phyloP scores from a whole-genome alignment of 2,329 filamentous ascomycete genomes.

The Ascochyta pisi region DNA sequence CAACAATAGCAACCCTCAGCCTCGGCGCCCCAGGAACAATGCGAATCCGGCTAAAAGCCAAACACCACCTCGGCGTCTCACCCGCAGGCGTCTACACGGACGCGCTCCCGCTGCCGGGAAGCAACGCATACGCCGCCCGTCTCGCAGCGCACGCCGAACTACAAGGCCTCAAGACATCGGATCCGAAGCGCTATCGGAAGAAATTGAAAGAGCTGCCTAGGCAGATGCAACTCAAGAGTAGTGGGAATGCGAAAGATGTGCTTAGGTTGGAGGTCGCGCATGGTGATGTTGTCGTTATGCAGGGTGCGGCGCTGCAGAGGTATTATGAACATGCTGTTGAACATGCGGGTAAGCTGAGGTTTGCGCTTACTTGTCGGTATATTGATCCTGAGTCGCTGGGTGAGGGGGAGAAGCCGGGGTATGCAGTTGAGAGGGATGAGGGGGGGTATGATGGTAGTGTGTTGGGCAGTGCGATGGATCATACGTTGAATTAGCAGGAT shows the following conservation, averaged over 20 bases:
- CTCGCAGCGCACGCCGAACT: constrained; percentile 38
- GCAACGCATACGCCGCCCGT: constrained; percentile 45
- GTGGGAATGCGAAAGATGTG: constrained; percentile 41
- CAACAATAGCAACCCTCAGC: constrained; percentile 66
- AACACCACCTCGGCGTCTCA: constrained; percentile 52
- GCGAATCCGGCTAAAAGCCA: constrained; percentile 63
- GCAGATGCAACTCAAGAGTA: constrained; percentile 46
- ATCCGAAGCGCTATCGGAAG: constrained; percentile 30
- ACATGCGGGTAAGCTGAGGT: constrained; percentile 59
- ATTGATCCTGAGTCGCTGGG: constrained; percentile 55
- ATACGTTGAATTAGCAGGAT: too few species aligned
- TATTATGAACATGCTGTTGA: constrained; percentile 66
- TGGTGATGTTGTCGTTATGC: constrained; percentile 71
- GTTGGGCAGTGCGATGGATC: not conserved
- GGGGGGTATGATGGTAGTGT: constrained; percentile 45
- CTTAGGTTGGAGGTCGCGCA: constrained; percentile 62
- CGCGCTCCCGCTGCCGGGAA: constrained; percentile 38
- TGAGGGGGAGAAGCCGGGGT: constrained; percentile 45
- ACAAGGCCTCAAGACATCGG: constrained; percentile 21
- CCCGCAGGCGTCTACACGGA: constrained; percentile 44
- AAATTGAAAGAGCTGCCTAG: constrained; percentile 44
- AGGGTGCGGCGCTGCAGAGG: constrained; percentile 65
- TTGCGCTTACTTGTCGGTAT: constrained; percentile 64
- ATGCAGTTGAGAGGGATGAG: constrained; percentile 47
- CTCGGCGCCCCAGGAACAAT: constrained; percentile 66